Base-by-base conservation (phyloP, 2,329 filamentous ascomycete species). In the Ophiobolus disseminans region DNA sequence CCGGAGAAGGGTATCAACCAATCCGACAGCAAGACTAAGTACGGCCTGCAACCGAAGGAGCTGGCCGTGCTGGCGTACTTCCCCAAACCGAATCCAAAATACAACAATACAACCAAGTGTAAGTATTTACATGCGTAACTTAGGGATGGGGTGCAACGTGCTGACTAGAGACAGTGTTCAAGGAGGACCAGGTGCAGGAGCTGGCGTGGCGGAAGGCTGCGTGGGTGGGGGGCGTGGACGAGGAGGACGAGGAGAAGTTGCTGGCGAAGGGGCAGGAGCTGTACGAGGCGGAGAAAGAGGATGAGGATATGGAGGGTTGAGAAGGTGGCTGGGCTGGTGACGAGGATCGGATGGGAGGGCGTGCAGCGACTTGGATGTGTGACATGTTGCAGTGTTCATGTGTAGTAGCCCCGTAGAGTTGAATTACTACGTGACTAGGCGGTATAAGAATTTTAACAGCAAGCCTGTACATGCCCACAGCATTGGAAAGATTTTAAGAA, bases 21-120 rank as follows among this genome's bases (percentile, higher is more conserved):
- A 20, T 49, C 55, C 1, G 53, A 57, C 3, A 40, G 50, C 17
- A 51, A 55, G 30, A 28, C 41, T 5, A 47, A 50, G 14, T 58
- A 44, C 32, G 14, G 19, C 9, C 40, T 58, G 4, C 35, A 46
- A 13, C 53, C 53, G 3, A 20, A 25, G 11, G 58, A 58, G 20
- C 20, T 58, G 11, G 45, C 38, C 4, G 48, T 47, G 6, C 17
- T 58, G 20, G 36, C 50, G 30, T 42, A 45, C 34, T 55, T 55
- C 25, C 43, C 43, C 1, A 58, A 51, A 22, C 43, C 35, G 16
- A 57, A 57, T 11, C 38, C 37, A 1, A 44, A 41, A 23, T 58
- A 60, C 36, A 48, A 53, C 10, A 55, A 55, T 10, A 52, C 25
- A 10, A 51, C 34, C 7, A 59, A 61, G 45, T n/a, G n/a, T n/a